Conservation (phyloP, 2,329 filamentous ascomycete genomes). For the Trichoderma sp. region DNA sequence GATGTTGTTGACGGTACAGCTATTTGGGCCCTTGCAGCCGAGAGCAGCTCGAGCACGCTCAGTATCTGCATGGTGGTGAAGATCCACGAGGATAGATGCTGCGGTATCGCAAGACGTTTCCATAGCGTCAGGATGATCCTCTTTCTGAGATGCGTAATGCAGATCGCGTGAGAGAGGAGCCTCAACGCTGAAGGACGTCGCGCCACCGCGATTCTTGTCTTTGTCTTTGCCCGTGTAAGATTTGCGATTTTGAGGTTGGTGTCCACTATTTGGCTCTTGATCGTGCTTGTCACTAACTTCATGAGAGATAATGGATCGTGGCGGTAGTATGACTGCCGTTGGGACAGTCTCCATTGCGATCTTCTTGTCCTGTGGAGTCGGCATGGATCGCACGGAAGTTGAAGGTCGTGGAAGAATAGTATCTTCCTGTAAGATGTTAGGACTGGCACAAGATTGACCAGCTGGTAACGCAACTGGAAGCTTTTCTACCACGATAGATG, state of each 20-base stretch:
- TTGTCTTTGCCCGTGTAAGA: neutral
- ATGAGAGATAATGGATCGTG: neutral
- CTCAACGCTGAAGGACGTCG: neutral
- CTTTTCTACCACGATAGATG: neutral
- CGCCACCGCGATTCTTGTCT: neutral
- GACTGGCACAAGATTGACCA: too few species aligned
- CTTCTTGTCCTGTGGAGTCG: neutral
- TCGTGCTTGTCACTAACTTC: accelerated
- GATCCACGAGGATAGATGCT: slow-evolving; percentile 24
- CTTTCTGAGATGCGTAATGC: neutral
- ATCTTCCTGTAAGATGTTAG: neutral
- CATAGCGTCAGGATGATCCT: neutral
- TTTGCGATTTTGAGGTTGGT: neutral
- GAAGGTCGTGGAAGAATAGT: neutral
- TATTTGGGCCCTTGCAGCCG: slow-evolving; percentile 15
- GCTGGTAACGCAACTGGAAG: neutral
- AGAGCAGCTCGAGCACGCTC: slow-evolving; percentile 21
- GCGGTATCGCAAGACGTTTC: slow-evolving; percentile 23
- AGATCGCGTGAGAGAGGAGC: neutral
- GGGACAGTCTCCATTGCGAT: neutral
- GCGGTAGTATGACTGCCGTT: neutral
- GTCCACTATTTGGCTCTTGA: neutral
- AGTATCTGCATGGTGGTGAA: slow-evolving; percentile 16
- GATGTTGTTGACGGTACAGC: slow-evolving; percentile 25
- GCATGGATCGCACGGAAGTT: neutral